phyloP scores from a whole-genome alignment of 1,284 basidiomycete species.

The Mycena sp. region DNA sequence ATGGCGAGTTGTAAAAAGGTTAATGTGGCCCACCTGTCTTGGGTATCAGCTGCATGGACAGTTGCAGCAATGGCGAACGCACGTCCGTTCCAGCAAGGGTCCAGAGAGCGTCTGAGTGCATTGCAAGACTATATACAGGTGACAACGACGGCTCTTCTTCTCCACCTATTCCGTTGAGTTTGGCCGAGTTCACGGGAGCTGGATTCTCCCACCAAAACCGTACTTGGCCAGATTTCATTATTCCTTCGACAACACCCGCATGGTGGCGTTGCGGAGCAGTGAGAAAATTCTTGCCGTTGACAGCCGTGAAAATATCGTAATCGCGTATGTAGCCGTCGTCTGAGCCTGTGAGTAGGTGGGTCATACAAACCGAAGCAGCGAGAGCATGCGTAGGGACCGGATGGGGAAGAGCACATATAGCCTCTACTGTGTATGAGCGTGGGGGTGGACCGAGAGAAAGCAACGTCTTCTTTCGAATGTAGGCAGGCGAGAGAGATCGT shows the following conservation, averaged over 20 bases:
- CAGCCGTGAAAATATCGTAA: constrained; percentile 91
- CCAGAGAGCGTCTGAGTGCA: constrained; percentile 94
- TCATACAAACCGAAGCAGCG: constrained; percentile 87
- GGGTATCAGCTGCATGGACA: constrained; percentile 22
- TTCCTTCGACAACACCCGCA: constrained; percentile 90
- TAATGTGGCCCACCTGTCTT: constrained; percentile 82
- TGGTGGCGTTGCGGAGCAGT: constrained; percentile 92
- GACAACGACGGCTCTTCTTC: constrained; percentile 64
- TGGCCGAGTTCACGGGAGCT: constrained; percentile 43
- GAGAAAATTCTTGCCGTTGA: constrained; percentile 87
- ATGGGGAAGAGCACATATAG: constrained; percentile 91
- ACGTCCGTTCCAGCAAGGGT: constrained; percentile 87
- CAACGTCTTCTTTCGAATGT: constrained; percentile 57
- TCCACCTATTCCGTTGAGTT: constrained; percentile 36
- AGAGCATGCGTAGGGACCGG: constrained; percentile 89
- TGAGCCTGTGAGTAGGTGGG: constrained; percentile 90
- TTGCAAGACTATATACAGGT: constrained; percentile 87
- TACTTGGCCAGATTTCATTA: constrained; percentile 90
- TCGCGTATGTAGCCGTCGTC: constrained; percentile 94
- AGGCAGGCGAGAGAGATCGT: constrained; percentile 71
- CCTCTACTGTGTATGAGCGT: constrained; percentile 88
- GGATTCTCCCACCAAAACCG: constrained; percentile 93
- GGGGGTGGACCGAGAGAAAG: constrained; percentile 48
- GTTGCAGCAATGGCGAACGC: constrained; percentile 40
- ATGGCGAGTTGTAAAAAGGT: constrained; percentile 93